A percentile compares a stretch with the other conserved stretches of the same genome.
Conservation (phyloP, 768 basidiomycete species). For the Amanita rubescens region DNA sequence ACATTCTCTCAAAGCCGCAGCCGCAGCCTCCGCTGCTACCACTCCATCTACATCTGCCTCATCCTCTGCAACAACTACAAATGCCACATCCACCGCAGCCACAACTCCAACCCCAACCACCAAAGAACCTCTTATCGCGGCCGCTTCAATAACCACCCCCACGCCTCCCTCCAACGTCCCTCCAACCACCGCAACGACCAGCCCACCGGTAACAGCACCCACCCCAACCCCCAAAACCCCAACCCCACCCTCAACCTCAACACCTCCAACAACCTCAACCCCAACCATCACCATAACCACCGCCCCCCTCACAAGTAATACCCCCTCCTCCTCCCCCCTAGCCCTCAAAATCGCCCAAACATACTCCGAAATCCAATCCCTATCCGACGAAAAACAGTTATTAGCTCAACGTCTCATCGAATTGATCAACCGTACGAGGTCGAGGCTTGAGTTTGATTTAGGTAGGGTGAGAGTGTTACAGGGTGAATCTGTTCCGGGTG, state of each 20-base stretch:
- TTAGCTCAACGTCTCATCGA: slow-evolving; percentile 43
- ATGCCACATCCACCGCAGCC: slow-evolving; percentile 11
- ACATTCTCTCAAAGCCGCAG: slow-evolving; percentile 28
- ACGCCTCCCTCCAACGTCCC: neutral
- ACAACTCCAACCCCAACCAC: slow-evolving; percentile 20
- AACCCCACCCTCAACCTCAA: slow-evolving; percentile 5
- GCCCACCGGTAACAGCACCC: slow-evolving; percentile 16
- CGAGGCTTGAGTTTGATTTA: slow-evolving; percentile 45
- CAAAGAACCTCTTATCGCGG: no score
- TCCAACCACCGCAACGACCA: slow-evolving; percentile 28
- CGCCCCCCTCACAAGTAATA: slow-evolving; percentile 21
- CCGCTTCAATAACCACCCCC: no score
- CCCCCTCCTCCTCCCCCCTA: slow-evolving; percentile 23
- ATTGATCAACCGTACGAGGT: slow-evolving; percentile 38
- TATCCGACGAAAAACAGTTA: slow-evolving; percentile 38
- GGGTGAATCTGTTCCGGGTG: no score
- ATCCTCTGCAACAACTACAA: slow-evolving; percentile 15
- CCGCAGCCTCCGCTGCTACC: neutral
- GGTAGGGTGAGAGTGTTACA: slow-evolving; percentile 38
- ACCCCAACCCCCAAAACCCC: slow-evolving; percentile 14
- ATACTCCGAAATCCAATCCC: slow-evolving; percentile 37
- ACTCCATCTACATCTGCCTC: slow-evolving; percentile 10
- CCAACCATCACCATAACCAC: slow-evolving; percentile 33
- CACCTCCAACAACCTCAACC: slow-evolving; percentile 14
- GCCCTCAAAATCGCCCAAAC: slow-evolving; percentile 38